A percentile compares a stretch with the other conserved stretches of the same genome.
Evolutionary conservation across 441 rosid species (phyloP).

Genomic region (Bruguiera hainesii): DNA sequence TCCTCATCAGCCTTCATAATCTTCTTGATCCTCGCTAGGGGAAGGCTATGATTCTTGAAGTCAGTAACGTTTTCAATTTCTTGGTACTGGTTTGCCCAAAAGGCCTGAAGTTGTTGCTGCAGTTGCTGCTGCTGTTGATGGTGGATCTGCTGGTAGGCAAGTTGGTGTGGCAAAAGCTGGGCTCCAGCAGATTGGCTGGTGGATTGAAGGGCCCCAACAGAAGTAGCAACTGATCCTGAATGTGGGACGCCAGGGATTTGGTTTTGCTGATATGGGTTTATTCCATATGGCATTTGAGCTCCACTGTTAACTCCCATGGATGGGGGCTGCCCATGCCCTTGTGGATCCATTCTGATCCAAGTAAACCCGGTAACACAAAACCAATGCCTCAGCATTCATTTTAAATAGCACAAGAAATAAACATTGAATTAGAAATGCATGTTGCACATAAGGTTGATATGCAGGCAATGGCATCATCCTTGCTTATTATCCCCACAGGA

Average conservation of each 20-base stretch:
- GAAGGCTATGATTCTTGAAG: constrained; percentile 86
- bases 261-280: constrained; percentile 59
- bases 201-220: constrained; percentile 42
- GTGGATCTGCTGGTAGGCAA: constrained; percentile 75
- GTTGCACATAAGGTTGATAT: too few relatives aligned
- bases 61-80: constrained; percentile 73
- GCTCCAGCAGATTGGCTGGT: constrained; percentile 48
- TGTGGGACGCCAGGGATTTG: constrained; percentile 46
- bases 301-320: constrained; percentile 37
- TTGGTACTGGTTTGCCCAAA: constrained; percentile 69
- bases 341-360: constrained; percentile 64
- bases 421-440: constrained; percentile 9
- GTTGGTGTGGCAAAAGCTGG: constrained; percentile 63
- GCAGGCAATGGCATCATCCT: too few relatives aligned
- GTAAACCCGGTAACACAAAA: constrained; percentile 14
- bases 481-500: too few relatives aligned
- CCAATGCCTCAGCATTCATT: constrained; percentile 13
- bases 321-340: constrained; percentile 70
- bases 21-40: constrained; percentile 83
- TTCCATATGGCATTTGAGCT: constrained; percentile 53
- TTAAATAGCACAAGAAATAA: constrained; percentile 11
- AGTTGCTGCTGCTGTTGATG: constrained; percentile 86
- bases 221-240: constrained; percentile 34
- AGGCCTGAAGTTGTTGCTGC: constrained; percentile 67
- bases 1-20: constrained; percentile 94